Evolutionary conservation across 1,139 yeast species (phyloP).

Genomic region (Yamadazyma pseudoaaseri): DNA sequence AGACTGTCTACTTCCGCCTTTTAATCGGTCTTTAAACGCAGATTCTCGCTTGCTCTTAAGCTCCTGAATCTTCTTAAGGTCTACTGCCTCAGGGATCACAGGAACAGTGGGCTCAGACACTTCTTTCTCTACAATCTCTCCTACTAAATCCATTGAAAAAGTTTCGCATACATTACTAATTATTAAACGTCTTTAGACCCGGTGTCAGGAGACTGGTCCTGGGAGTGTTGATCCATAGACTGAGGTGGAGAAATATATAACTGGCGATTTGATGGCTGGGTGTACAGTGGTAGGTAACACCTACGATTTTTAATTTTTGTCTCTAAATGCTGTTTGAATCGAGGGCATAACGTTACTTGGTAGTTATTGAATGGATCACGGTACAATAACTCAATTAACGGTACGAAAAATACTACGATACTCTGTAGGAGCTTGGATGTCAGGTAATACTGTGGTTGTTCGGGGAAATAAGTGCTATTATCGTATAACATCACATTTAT

Average conservation of each 20-base stretch:
- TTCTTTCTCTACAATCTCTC: constrained; percentile 75
- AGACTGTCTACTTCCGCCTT: background rate
- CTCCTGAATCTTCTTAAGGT: constrained; percentile 44
- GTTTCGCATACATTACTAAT: constrained; percentile 1
- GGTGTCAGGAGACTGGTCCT: too few relatives aligned
- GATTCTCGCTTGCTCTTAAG: constrained; percentile 20
- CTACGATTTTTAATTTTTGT: constrained; percentile 20
- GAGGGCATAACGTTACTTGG: constrained; percentile 16
- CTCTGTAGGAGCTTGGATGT: constrained; percentile 17
- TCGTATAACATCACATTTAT: constrained; percentile 26
- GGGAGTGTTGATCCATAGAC: too few relatives aligned
- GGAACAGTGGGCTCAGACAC: constrained; percentile 37
- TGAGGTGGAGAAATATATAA: too few relatives aligned
- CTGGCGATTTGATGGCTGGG: too few relatives aligned
- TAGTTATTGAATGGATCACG: background rate
- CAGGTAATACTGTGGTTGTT: constrained; percentile 8
- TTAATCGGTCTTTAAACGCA: constrained; percentile 3
- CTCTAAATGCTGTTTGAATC: constrained; percentile 18
- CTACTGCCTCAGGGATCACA: constrained; percentile 15
- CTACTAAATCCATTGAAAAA: constrained; percentile 59
- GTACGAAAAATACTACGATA: constrained; percentile 24
- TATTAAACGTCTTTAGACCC: too few relatives aligned
- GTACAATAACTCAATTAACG: constrained; percentile 28
- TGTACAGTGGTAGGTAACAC: constrained; percentile 25
- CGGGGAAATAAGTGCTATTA: constrained; percentile 8